Evolutionary conservation across 192 early-diverging fungal species (phyloP).

Genomic region (Gaertneriomyces sp.): DNA sequence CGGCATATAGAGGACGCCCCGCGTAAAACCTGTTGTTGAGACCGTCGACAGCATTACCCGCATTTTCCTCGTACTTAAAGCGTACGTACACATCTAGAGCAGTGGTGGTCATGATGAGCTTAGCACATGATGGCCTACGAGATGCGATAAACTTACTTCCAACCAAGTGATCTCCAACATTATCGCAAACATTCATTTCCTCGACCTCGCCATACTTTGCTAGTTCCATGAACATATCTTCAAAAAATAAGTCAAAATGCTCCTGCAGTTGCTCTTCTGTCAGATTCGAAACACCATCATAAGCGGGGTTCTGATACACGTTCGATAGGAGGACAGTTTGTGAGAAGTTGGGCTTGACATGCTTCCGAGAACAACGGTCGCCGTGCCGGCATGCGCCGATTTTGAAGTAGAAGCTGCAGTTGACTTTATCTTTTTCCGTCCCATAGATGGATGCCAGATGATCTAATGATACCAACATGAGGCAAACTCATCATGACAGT

Average conservation of each 20-base stretch:
- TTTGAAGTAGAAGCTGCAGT: slow-evolving; percentile 99
- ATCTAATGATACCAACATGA: slow-evolving; percentile 23
- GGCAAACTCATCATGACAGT: no score
- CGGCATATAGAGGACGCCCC: slow-evolving; percentile 89
- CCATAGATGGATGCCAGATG: slow-evolving; percentile 78
- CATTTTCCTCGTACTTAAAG: slow-evolving; percentile 88
- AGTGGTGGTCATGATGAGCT: slow-evolving; percentile 12
- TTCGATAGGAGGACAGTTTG: slow-evolving; percentile 93
- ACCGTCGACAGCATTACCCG: slow-evolving; percentile 83
- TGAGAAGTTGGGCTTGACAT: slow-evolving; percentile 93
- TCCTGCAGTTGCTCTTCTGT: slow-evolving; percentile 72
- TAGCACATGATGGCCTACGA: neutral
- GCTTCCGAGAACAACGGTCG: slow-evolving; percentile 94
- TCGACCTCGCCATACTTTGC: slow-evolving; percentile 96
- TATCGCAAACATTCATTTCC: slow-evolving; percentile 97
- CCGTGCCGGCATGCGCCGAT: slow-evolving; percentile 98
- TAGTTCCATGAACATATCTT: slow-evolving; percentile 94
- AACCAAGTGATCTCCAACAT: slow-evolving; percentile 95
- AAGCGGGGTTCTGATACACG: slow-evolving; percentile 90
- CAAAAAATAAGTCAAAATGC: slow-evolving; percentile 94
- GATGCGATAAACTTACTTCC: slow-evolving; percentile 53
- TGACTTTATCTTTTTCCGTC: slow-evolving; percentile 98
- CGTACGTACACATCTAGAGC: slow-evolving; percentile 82
- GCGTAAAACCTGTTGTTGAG: slow-evolving; percentile 94
- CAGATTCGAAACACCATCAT: slow-evolving; percentile 54